A percentile compares a stretch with the other conserved stretches of the same genome.
These are phyloP conservation scores for Neonectria neomacrospora DNA, from an alignment of 2,329 filamentous ascomycete genomes.

Conservation along the genomic window DNA sequence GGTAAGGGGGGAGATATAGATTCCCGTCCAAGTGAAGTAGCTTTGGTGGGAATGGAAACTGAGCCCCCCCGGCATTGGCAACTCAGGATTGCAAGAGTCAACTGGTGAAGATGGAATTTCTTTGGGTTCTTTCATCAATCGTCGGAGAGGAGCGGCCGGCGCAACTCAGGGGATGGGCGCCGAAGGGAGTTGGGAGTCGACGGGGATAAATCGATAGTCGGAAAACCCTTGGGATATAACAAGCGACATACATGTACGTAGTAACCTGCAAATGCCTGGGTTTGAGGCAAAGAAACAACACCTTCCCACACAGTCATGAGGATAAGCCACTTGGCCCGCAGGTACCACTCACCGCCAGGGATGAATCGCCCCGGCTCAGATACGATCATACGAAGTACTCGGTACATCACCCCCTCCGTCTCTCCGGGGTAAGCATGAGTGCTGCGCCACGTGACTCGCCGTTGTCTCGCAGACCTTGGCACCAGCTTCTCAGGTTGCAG, in stretches of 20 bases:
- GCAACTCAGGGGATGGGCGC: constrained; percentile 6
- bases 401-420: neutral
- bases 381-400: neutral
- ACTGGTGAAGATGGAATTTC: neutral
- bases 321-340: neutral
- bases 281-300: constrained; percentile 15
- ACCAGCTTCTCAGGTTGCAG: constrained; percentile 5
- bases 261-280: constrained; percentile 15
- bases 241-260: constrained; percentile 34
- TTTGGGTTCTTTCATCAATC: neutral
- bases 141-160: constrained; percentile 3
- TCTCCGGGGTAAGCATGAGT: constrained; percentile 9
- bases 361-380: neutral
- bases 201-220: constrained; percentile 37
- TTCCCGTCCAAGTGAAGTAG: constrained; percentile 1
- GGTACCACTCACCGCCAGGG: neutral
- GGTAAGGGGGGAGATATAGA: constrained; percentile 44
- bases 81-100: neutral
- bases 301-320: neutral
- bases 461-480: neutral
- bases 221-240: constrained; percentile 33
- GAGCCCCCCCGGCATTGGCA: constrained; percentile 8
- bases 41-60: constrained; percentile 16
- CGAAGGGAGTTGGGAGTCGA: constrained; percentile 13
- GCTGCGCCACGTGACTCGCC: constrained; percentile 1